Base-by-base conservation (phyloP, 768 basidiomycete genomes). In the Mycena latifolia region DNA sequence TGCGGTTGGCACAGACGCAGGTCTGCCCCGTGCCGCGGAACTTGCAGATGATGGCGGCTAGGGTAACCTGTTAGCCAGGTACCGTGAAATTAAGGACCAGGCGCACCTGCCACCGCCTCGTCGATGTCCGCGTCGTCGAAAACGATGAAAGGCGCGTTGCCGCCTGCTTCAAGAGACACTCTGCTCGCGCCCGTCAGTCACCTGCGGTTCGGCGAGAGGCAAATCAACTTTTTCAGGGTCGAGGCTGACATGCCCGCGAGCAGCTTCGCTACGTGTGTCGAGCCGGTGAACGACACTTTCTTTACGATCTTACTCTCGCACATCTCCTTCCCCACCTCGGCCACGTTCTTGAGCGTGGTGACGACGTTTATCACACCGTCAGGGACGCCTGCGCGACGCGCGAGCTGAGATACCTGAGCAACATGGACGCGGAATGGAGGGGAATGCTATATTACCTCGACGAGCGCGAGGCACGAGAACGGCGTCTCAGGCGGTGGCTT, bases 401-500 rank as follows among this genome's bases (percentile, higher is more conserved):
- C 88, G 33, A 99, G 86, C 93, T 96, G 48, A 28, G 66, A 6
- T 39, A 5, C 28, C 20, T 57, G 4, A 47, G 25, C n/a, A 25
- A 18, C 11, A 41, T 24, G 24, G 11, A 46, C 11, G n/a, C 17
- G 39, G 5, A 28, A 43, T 33, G 25, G n/a, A 28, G 18, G 7
- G 25, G n/a, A n/a, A n/a, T n/a, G n/a, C n/a, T n/a, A 39, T n/a
- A 58, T 66, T 72, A 93, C 94, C 83, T 98, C 96, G n/a, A 89
- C 91, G 24, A 98, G 83, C 6, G 97, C 98, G 14, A 99, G 86
- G 11, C 90, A 89, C 31, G 94, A 95, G 80, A 94, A 98, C 1
- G 98, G 98, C 0, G 98, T 95, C 78, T 99, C 98, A 0, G 95
- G 87, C 0, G 98, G 91, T 2, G 96, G 96, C 72, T 99, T 99